Conservation (phyloP, 805 yeast genomes). For the Kluyveromyces nonfermentans region DNA sequence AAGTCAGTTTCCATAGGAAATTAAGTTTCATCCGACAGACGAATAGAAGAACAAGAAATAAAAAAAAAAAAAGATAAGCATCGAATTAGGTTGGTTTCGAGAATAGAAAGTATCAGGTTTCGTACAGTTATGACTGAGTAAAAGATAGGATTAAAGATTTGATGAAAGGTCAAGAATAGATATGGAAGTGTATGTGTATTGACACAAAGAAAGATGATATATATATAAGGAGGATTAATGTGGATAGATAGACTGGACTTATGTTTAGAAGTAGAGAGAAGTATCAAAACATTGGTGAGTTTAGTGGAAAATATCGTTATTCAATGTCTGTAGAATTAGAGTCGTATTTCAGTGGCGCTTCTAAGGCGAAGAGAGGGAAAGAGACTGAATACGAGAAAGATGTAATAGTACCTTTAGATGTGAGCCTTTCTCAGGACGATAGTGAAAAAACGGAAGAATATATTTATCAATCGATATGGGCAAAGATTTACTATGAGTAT, state of each 20-base stretch:
- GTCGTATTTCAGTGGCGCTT: constrained; percentile 1
- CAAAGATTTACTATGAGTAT: constrained; percentile 16
- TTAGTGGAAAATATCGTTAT: too few species aligned
- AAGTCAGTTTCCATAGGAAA: too few species aligned
- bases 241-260: too few species aligned
- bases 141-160: too few species aligned
- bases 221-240: not conserved
- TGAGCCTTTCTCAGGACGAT: not conserved
- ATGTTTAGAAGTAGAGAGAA: too few species aligned
- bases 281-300: too few species aligned
- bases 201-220: too few species aligned
- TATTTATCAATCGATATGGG: constrained; percentile 11
- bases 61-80: not conserved
- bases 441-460: not conserved
- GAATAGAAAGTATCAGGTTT: too few species aligned
- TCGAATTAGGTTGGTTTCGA: not conserved
- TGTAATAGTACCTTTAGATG: not conserved
- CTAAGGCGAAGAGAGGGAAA: not conserved
- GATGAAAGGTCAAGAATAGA: too few species aligned
- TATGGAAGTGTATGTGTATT: too few species aligned
- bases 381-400: not conserved
- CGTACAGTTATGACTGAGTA: too few species aligned
- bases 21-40: too few species aligned
- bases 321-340: constrained; percentile 2
- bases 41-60: not conserved